Evolutionary conservation across 495 filamentous ascomycete genomes (phyloP).

Genomic region (Aspergillus diversus): DNA sequence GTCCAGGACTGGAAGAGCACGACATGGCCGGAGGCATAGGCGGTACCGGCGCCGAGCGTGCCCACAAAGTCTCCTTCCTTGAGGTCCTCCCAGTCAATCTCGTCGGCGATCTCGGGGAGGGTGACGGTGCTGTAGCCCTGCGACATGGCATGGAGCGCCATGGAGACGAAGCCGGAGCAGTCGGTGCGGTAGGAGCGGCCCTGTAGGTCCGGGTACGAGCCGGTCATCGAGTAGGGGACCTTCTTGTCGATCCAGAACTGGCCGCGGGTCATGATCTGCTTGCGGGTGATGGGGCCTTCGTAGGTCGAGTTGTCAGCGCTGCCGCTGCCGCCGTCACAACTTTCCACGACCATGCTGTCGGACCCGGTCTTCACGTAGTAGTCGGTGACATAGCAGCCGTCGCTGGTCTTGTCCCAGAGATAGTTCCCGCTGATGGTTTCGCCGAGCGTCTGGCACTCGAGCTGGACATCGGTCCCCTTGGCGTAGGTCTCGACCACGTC

Average conservation of each 20-base stretch:
- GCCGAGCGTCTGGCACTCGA: background rate
- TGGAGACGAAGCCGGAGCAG: conserved; percentile 4
- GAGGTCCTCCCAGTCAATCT: background rate
- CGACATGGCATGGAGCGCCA: conserved; percentile 4
- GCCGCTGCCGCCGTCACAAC: background rate
- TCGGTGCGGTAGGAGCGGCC: conserved; percentile 1
- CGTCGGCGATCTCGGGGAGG: background rate
- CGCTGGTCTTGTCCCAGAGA: background rate
- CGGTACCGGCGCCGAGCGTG: background rate
- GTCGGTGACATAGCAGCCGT: background rate
- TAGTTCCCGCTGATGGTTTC: background rate
- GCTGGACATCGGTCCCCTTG: background rate
- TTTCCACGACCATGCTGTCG: background rate
- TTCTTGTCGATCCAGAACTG: background rate
- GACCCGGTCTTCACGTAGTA: background rate
- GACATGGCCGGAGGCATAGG: background rate
- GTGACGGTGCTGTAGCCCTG: conserved; percentile 4
- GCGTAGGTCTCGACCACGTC: background rate
- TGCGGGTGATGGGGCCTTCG: background rate
- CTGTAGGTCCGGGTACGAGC: background rate
- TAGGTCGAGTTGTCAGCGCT: background rate
- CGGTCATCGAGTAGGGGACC: background rate
- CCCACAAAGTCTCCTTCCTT: background rate
- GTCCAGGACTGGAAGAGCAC: background rate
- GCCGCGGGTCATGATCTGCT: conserved; percentile 3